Conservation (phyloP, 331 rosid genomes). For the Prunus yedoensis region DNA sequence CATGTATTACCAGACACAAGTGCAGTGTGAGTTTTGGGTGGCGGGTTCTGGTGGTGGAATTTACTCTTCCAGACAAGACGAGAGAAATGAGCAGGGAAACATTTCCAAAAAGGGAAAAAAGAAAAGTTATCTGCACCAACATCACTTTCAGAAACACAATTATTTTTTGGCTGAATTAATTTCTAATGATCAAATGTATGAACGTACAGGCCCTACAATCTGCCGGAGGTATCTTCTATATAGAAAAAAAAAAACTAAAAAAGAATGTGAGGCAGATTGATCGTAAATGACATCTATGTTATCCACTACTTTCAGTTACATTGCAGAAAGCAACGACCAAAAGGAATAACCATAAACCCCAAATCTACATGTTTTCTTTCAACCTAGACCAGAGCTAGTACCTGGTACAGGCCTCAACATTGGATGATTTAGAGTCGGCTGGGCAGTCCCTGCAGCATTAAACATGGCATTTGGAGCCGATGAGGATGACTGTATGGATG, state of each 20-base stretch:
- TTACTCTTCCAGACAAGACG: too few species aligned
- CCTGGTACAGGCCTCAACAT: conserved; percentile 87
- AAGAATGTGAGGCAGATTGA: conserved; percentile 27
- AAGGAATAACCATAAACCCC: conserved; percentile 32
- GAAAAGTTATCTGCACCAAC: too few species aligned
- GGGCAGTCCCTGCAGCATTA: conserved; percentile 60
- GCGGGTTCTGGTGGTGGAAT: too few species aligned
- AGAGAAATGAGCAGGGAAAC: too few species aligned
- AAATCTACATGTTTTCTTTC: conserved; percentile 44
- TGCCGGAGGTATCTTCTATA: conserved; percentile 23
- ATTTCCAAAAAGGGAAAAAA: too few species aligned
- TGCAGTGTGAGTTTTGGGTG: too few species aligned
- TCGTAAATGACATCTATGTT: conserved; percentile 37
- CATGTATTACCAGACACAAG: too few species aligned
- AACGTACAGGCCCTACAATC: not conserved
- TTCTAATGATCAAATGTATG: too few species aligned
- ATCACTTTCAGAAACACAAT: too few species aligned
- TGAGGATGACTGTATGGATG: conserved; percentile 74
- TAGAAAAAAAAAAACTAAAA: conserved; percentile 22
- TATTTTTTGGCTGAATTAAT: too few species aligned
- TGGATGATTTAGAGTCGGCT: conserved; percentile 65
- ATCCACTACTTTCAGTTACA: conserved; percentile 26
- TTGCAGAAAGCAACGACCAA: conserved; percentile 48
- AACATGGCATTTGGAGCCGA: conserved; percentile 73
- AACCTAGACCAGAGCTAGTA: conserved; percentile 86